A percentile compares a stretch with the other conserved stretches of the same genome.
phyloP scores from a whole-genome alignment of 495 filamentous ascomycete species.

The Trichoderma asperelloides region DNA sequence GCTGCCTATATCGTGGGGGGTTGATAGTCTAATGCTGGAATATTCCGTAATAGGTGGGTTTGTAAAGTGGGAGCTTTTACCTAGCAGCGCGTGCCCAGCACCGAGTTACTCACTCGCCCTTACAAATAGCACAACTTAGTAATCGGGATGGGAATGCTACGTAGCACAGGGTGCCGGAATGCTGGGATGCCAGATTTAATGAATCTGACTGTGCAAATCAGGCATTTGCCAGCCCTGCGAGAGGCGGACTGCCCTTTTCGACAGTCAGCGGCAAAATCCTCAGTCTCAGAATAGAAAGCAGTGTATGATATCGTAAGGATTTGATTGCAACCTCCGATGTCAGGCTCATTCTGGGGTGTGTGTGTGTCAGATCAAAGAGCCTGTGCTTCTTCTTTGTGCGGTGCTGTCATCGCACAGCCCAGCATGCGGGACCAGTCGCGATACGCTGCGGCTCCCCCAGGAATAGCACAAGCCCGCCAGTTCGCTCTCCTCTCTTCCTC shows the following conservation, averaged over 20 bases:
- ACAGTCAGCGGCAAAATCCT: too few species aligned
- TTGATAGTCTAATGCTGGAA: too few species aligned
- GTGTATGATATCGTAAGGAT: neutral
- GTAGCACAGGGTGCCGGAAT: constrained; percentile 3
- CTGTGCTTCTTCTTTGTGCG: neutral
- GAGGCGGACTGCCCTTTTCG: too few species aligned
- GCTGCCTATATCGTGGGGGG: too few species aligned
- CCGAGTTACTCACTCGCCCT: too few species aligned
- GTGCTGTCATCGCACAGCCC: constrained; percentile 7
- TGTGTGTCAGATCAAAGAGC: neutral
- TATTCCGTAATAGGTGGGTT: too few species aligned
- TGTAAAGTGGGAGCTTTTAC: too few species aligned
- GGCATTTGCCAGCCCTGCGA: too few species aligned
- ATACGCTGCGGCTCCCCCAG: neutral
- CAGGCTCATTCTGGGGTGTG: neutral
- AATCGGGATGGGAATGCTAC: neutral
- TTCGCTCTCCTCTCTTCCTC: neutral
- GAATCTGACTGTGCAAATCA: neutral
- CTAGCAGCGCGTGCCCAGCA: too few species aligned
- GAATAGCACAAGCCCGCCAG: neutral
- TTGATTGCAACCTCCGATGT: neutral
- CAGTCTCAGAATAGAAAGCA: too few species aligned
- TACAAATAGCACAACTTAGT: neutral
- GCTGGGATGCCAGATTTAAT: constrained; percentile 6
- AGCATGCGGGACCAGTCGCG: neutral